Evolutionary conservation across 2,329 filamentous ascomycete species (phyloP), one percentile per base, ranked within the genome.

Genomic region (Claviceps fusiformis): DNA sequence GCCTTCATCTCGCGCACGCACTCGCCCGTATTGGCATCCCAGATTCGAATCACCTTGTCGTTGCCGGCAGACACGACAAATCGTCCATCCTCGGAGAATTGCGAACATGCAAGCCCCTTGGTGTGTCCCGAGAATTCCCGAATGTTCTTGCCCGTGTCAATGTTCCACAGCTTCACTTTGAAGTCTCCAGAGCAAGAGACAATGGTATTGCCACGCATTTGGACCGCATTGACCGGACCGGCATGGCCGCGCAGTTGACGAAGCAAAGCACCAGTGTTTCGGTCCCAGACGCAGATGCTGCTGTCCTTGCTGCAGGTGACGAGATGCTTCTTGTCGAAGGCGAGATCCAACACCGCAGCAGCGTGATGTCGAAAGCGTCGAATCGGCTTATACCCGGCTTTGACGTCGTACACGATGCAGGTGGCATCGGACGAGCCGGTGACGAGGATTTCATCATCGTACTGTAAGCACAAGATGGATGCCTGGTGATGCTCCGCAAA

Each of bases 221-320:
- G 92, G 5, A 98, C 90, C 1, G 93, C 91, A 66, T 98, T 98
- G 61, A 98, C 93, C 1, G 93, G 93, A 0, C 93, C 93, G 2
- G 82, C 78, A 69, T 98, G 93, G 8, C 92, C 93, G 41, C 81
- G 80, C 51, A 98, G 79, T 63, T 88, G 86, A 64, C 87, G 88
- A 50, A 95, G 71, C 50, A 95, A 76, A 10, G 74, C 73, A 41
- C 89, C 88, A 0, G 88, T 93, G 55, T 80, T 73, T 49, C 93
- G 87, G 65, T 95, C 88, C 92, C 92, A 97, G 29, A 98, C 84
- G 65, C 91, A 95, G 66, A 98, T 95, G 59, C 81, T 91, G 45
- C 86, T 83, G 70, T 98, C 93, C 71, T 98, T 98, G 67, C 89
- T 95, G 75, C 93, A 98, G 5, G 92, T 96, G 52, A 97, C 86